Evolutionary conservation across 1,284 basidiomycete species (phyloP).

Genomic region (Ustilago sp.): DNA sequence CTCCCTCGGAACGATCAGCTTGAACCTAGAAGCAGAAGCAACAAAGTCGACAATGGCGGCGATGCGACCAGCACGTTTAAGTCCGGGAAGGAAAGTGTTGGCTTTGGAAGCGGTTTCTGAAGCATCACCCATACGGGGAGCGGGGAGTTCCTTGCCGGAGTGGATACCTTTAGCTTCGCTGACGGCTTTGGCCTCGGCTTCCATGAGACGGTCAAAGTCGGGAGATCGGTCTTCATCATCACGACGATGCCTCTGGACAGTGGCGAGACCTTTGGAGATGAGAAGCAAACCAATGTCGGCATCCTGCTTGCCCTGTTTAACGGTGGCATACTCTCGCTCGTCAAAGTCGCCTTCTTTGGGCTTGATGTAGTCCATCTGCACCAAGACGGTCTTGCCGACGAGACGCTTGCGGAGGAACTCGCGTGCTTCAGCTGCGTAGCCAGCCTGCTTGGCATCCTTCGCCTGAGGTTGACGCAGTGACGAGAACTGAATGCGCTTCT

Average conservation of each 20-base stretch:
- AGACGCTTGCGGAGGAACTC: conserved; percentile 72
- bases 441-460: conserved; percentile 86
- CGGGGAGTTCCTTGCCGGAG: conserved; percentile 84
- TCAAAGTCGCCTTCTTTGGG: conserved; percentile 61
- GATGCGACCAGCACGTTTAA: conserved; percentile 88
- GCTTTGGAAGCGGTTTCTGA: conserved; percentile 72
- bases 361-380: conserved; percentile 66
- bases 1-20: conserved; percentile 62
- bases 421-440: conserved; percentile 89
- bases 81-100: conserved; percentile 80
- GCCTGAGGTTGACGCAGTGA: conserved; percentile 79
- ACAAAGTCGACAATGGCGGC: conserved; percentile 92
- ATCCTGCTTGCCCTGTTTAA: conserved; percentile 57
- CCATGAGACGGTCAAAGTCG: conserved; percentile 94
- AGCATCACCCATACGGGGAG: conserved; percentile 82
- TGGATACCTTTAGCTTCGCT: conserved; percentile 87
- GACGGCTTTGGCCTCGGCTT: conserved; percentile 85
- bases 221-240: conserved; percentile 95
- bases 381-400: conserved; percentile 59
- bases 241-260: conserved; percentile 86
- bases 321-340: conserved; percentile 63
- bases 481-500: conserved; percentile 87
- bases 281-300: conserved; percentile 88
- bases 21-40: conserved; percentile 71
- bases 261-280: conserved; percentile 90